Base-by-base conservation (phyloP, 176 grass and related monocot species). In the Zoysia pacifica region DNA sequence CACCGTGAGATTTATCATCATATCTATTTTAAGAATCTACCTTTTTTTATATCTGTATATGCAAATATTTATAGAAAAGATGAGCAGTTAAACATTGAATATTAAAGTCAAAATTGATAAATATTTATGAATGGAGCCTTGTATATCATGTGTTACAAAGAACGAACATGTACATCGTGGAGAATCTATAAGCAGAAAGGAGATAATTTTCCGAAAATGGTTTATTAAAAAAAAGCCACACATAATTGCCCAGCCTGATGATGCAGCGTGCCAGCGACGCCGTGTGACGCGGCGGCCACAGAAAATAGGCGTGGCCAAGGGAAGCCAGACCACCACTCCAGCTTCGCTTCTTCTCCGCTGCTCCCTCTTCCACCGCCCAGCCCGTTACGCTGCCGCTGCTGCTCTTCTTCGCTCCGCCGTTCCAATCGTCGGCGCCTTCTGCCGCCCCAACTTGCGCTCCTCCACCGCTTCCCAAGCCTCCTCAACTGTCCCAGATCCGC, bases 221-320 rank as follows among this genome's bases (percentile, higher is more conserved):
- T 38, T 63, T 37, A 38, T 38, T 11, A 5, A 38, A 5, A 38
- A 62, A 63, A 38, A 38, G 11, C 61, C 61, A 38, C 61, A 9
- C 35, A 38, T 63, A 38, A 38, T 63, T 13, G 8, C 0, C 35
- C 62, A 35, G 69, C 1, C 12, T 28, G 46, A 52, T 1, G 48
- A 37, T 38, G 36, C 49, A 40, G 51, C 42, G 11, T 15, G 45
- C 18, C 13, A 77, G 75, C 75, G 60, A 66, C 35, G 75, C 75
- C 54, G 18, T n/a, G 73, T 60, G 19, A 39, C 40, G 42, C 41
- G 42, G 16, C 56, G 60, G 75, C 86, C 86, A 64, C 70, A 88
- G 76, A 88, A 88, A 88, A 88, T 88, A 75, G 5, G 54, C 45
- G 2, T 2, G 74, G 5, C 70, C 74, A 1, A 4, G 75, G 62